These are phyloP conservation scores for Psilocybe subaeruginosa DNA, from an alignment of 768 basidiomycete species.

Conservation along the genomic window DNA sequence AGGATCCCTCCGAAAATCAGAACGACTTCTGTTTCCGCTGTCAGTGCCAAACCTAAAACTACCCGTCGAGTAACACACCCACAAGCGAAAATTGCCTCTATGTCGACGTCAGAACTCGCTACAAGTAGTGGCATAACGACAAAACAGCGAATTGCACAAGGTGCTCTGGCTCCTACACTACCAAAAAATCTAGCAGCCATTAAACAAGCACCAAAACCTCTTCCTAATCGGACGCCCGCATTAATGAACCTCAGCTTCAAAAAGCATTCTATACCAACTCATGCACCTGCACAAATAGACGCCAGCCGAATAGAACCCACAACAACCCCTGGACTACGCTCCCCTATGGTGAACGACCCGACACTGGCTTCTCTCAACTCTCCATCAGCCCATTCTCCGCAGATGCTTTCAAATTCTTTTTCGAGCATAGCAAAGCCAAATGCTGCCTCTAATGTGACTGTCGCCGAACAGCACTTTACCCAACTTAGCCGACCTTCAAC, in stretches of 20 bases:
- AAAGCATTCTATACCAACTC: constrained; percentile 29
- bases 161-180: constrained; percentile 35
- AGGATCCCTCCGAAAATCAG: not conserved
- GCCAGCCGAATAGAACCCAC: not conserved
- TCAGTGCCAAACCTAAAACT: constrained; percentile 13
- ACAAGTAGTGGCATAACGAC: constrained; percentile 45
- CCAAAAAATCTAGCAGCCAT: constrained; percentile 33
- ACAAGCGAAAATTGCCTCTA: constrained; percentile 23
- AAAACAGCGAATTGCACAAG: constrained; percentile 50
- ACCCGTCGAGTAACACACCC: constrained; percentile 23
- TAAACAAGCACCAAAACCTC: constrained; percentile 14
- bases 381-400: constrained; percentile 10
- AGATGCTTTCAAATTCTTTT: not conserved
- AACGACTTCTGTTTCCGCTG: constrained; percentile 8
- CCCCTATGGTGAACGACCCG: constrained; percentile 15
- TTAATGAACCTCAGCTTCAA: constrained; percentile 41
- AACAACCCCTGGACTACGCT: not conserved
- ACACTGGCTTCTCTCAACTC: constrained; percentile 25
- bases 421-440: not conserved
- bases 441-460: not conserved
- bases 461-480: not conserved
- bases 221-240: not conserved
- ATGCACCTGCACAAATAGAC: not conserved
- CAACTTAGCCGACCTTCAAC: not conserved
- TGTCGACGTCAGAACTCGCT: constrained; percentile 14